phyloP scores from a whole-genome alignment of 2,329 filamentous ascomycete species.

The Graphilbum sp. region DNA sequence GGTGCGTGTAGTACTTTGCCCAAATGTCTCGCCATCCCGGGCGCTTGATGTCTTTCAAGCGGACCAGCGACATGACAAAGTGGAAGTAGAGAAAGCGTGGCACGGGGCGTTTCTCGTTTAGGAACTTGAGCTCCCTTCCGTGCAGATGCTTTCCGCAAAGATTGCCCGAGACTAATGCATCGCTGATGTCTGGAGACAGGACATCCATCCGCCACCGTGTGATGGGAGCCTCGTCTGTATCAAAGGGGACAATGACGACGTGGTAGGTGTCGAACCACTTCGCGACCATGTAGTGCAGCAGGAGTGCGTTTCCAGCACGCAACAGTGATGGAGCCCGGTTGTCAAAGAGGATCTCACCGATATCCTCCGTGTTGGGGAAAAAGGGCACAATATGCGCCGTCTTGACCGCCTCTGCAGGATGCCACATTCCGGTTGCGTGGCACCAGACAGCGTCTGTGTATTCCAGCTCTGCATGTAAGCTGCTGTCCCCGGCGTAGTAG shows the following conservation, averaged over 20 bases:
- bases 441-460: no score
- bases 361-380: constrained; percentile 4
- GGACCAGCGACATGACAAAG: constrained; percentile 11
- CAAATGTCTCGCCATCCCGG: constrained; percentile 8
- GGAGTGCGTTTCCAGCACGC: constrained; percentile 6
- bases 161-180: not conserved
- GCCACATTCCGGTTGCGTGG: no score
- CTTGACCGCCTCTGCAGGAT: no score
- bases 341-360: constrained; percentile 6
- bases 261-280: constrained; percentile 15
- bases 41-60: constrained; percentile 7
- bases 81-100: constrained; percentile 12
- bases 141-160: constrained; percentile 1
- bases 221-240: constrained; percentile 3
- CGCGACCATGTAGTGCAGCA: constrained; percentile 3
- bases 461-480: no score
- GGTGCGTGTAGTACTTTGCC: constrained; percentile 9
- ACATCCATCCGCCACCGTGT: constrained; percentile 7
- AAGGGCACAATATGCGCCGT: constrained; percentile 9
- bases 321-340: constrained; percentile 3
- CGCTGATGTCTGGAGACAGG: constrained; percentile 2
- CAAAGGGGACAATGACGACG: constrained; percentile 10
- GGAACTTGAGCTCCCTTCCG: constrained; percentile 6
- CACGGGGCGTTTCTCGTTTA: constrained; percentile 9
- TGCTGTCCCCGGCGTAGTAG: no score